Evolutionary conservation across 1,284 basidiomycete species (phyloP).

Genomic region (Ganoderma multipileum): DNA sequence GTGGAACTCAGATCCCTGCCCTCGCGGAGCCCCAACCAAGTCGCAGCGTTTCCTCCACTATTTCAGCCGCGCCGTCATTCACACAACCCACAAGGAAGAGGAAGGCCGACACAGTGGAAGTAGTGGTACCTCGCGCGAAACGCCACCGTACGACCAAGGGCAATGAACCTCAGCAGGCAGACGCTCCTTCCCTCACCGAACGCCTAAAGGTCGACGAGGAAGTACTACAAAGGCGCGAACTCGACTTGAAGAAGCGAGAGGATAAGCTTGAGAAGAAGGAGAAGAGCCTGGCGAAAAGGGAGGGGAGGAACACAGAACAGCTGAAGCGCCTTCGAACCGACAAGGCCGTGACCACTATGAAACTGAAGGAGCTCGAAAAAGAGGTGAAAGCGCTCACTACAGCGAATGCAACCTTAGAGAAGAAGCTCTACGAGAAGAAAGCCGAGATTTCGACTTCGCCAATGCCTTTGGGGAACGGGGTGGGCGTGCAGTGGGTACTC

Average conservation of each 20-base stretch:
- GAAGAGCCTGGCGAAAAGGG: constrained; percentile 4
- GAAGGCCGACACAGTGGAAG: background rate
- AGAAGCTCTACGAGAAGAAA: background rate
- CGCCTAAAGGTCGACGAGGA: constrained; percentile 13
- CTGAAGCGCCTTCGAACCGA: constrained; percentile 10
- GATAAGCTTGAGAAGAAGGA: constrained; percentile 16
- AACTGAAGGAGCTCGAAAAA: constrained; percentile 2
- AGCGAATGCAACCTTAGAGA: constrained; percentile 1
- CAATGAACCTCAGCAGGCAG: constrained; percentile 6
- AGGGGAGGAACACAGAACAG: constrained; percentile 11
- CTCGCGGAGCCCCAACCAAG: background rate
- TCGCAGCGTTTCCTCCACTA: background rate
- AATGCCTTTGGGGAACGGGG: background rate
- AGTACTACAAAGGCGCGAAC: constrained; percentile 1
- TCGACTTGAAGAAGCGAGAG: constrained; percentile 9
- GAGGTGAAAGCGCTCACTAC: constrained; percentile 2
- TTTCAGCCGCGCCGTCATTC: background rate
- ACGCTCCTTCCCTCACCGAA: constrained; percentile 2
- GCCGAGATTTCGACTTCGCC: constrained; percentile 1
- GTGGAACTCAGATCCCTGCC: background rate
- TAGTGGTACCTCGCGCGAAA: background rate
- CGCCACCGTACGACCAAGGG: background rate
- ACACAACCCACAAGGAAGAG: background rate
- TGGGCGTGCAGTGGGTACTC: constrained; percentile 36
- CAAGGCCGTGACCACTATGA: background rate